Conservation (phyloP, 1,284 basidiomycete species). For the Testicularia cyperi region DNA sequence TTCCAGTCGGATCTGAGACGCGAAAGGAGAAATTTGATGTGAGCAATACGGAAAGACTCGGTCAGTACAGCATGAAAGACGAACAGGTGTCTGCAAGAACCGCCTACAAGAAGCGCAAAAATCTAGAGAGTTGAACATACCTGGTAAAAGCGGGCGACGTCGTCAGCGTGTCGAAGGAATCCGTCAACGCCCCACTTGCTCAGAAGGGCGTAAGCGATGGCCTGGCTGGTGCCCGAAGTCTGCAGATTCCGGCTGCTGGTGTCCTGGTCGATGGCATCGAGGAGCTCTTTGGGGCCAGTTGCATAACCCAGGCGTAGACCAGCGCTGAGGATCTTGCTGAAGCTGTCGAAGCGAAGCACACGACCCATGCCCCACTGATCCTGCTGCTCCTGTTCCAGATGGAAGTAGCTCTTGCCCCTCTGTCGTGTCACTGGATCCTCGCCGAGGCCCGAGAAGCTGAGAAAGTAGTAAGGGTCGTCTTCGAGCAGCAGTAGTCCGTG, state of each 20-base stretch:
- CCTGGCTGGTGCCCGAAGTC: conserved; percentile 72
- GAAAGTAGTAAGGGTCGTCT: conserved; percentile 54
- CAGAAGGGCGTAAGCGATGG: conserved; percentile 72
- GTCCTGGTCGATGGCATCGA: conserved; percentile 74
- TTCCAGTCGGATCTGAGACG: conserved; percentile 13
- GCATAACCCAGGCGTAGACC: conserved; percentile 71
- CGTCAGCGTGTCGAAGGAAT: conserved; percentile 72
- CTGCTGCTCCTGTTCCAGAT: conserved; percentile 43
- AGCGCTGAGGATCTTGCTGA: conserved; percentile 69
- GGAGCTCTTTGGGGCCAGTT: conserved; percentile 73
- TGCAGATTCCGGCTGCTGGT: conserved; percentile 77
- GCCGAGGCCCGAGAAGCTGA: conserved; percentile 45
- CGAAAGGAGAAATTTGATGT: too few relatives aligned
- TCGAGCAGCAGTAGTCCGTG: conserved; percentile 44
- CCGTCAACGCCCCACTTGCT: conserved; percentile 71
- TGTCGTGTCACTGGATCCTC: conserved; percentile 40
- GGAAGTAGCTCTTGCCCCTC: conserved; percentile 49
- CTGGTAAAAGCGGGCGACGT: conserved; percentile 76
- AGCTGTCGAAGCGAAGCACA: conserved; percentile 57
- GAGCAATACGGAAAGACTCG: too few relatives aligned
- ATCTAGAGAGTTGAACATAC: conserved; percentile 43
- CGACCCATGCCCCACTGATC: conserved; percentile 36
- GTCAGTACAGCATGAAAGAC: too few relatives aligned
- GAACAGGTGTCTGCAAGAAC: too few relatives aligned
- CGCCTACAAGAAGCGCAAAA: too few relatives aligned